Conservation (phyloP, 176 grass and related monocot species). For the Thinopyrum elongatum region DNA sequence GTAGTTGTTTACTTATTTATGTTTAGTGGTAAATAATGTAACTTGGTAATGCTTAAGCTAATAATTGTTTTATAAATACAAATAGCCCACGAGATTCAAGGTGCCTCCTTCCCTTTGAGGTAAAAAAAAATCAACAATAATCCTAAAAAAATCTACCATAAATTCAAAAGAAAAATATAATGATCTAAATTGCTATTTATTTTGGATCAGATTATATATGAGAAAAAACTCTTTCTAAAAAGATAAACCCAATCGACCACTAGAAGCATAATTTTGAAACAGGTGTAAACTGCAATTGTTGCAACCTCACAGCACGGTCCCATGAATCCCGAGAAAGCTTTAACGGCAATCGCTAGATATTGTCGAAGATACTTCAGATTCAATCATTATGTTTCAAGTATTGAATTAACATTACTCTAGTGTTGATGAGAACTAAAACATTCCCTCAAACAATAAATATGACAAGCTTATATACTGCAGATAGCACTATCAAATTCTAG, state of each 20-base stretch:
- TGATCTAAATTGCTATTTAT: background rate
- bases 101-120: background rate
- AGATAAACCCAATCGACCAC: background rate
- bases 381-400: background rate
- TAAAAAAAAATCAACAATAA: background rate
- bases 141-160: background rate
- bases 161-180: background rate
- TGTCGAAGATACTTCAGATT: background rate
- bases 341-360: background rate
- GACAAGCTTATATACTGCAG: background rate
- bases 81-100: background rate
- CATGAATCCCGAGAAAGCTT: no score
- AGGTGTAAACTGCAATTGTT: background rate
- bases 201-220: background rate
- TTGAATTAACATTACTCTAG: background rate
- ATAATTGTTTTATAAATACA: background rate
- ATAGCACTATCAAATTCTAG: background rate
- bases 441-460: background rate
- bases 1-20: background rate
- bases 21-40: background rate
- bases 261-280: background rate
- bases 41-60: background rate
- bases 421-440: background rate
- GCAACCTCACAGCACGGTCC: background rate
- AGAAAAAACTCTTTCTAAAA: background rate